Conservation (phyloP, 208 protist species). For the Leptomonas seymouri region DNA sequence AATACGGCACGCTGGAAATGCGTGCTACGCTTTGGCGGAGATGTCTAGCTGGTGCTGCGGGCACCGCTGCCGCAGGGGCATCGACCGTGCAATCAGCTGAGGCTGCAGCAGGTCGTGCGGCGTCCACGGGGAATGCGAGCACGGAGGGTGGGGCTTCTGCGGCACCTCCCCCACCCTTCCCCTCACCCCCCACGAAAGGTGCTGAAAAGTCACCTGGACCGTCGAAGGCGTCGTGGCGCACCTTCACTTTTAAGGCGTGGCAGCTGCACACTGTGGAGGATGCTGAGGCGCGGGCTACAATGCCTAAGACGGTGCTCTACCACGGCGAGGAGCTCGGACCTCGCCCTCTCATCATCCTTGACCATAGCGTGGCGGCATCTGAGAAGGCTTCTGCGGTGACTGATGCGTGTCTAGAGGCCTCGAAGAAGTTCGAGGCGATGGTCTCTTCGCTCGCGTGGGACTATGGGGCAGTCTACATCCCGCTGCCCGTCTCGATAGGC, state of each 20-base stretch:
- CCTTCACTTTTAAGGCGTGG: conserved; percentile 64
- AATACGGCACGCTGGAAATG: background rate
- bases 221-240: conserved; percentile 34
- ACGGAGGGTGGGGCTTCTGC: conserved; percentile 1
- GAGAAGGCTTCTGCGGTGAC: conserved; percentile 19
- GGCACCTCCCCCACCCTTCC: conserved; percentile 3
- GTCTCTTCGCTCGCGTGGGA: conserved; percentile 65
- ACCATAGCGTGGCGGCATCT: conserved; percentile 45
- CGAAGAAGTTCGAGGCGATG: conserved; percentile 64
- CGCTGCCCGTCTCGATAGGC: conserved; percentile 45
- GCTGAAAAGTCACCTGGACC: conserved; percentile 22
- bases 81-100: background rate
- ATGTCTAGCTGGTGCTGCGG: background rate
- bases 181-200: conserved; percentile 7
- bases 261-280: conserved; percentile 44
- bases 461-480: conserved; percentile 80
- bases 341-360: conserved; percentile 80
- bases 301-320: conserved; percentile 60
- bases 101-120: background rate
- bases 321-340: conserved; percentile 76
- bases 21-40: conserved; percentile 6
- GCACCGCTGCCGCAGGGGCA: background rate
- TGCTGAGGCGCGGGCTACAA: conserved; percentile 25
- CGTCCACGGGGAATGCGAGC: background rate
- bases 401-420: conserved; percentile 26